Conservation (phyloP, 805 yeast species). For the Candida loeiensis region DNA sequence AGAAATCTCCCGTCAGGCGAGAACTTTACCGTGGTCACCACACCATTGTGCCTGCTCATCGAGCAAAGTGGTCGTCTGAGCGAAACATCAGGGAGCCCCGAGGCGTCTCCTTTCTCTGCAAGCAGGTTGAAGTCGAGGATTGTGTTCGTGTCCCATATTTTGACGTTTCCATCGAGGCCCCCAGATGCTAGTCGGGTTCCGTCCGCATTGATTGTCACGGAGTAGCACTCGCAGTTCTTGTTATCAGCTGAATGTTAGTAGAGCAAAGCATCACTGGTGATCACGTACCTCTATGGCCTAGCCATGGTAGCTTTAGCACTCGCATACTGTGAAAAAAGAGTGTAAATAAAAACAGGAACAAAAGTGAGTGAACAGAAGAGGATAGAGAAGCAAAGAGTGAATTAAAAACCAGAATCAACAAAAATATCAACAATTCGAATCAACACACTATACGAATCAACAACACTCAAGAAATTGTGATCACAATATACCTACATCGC, state of each 20-base stretch:
- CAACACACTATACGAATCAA: no score
- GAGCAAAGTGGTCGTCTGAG: conserved; percentile 65
- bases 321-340: conserved; percentile 9
- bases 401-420: neutral
- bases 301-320: conserved; percentile 43
- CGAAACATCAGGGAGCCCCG: conserved; percentile 19
- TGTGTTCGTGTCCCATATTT: conserved; percentile 76
- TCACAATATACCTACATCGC: no score
- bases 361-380: neutral
- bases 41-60: conserved; percentile 95
- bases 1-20: conserved; percentile 88
- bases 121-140: conserved; percentile 39
- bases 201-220: conserved; percentile 76
- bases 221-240: conserved; percentile 77
- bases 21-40: conserved; percentile 89
- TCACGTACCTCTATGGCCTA: conserved; percentile 40
- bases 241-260: conserved; percentile 59
- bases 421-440: no score
- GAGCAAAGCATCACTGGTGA: neutral
- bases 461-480: no score
- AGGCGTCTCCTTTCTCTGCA: conserved; percentile 6
- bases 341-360: no score
- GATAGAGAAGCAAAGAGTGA: neutral
- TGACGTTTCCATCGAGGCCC: conserved; percentile 84
- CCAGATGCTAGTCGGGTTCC: conserved; percentile 89